These are phyloP conservation scores for Solanum phureja DNA, from an alignment of 257 asterid genomes.

Conservation along the genomic window DNA sequence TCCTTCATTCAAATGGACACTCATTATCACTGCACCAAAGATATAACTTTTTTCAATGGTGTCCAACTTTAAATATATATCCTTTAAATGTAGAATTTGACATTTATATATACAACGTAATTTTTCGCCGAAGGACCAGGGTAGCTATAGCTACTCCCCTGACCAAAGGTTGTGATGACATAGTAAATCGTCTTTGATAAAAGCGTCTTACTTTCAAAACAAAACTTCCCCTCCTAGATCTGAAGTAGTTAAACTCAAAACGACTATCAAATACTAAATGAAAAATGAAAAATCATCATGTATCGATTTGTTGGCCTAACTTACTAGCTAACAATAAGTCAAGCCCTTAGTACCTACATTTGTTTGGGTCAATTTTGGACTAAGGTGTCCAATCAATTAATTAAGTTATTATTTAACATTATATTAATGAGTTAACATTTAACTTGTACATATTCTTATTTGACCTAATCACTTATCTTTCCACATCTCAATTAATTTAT, in stretches of 20 bases:
- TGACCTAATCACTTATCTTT: neutral
- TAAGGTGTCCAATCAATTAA: neutral
- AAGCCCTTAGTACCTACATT: neutral
- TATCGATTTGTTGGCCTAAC: neutral
- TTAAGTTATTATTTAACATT: neutral
- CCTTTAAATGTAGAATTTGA: too few species aligned
- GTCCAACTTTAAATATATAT: too few species aligned
- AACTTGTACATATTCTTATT: neutral
- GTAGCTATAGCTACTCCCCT: too few species aligned
- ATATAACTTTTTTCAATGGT: too few species aligned
- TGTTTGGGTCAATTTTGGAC: neutral
- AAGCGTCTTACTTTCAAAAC: accelerated
- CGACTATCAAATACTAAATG: neutral
- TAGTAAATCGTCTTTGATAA: accelerated
- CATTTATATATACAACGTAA: too few species aligned
- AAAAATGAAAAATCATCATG: neutral
- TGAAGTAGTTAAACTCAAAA: neutral
- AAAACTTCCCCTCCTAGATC: accelerated
- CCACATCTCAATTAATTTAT: neutral
- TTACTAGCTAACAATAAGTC: neutral
- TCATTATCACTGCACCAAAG: too few species aligned
- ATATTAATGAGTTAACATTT: neutral
- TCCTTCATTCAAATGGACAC: too few species aligned
- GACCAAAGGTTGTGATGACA: neutral
- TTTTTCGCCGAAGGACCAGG: accelerated